Base-by-base conservation (phyloP, 192 early-diverging fungal genomes). In the Coemansia sp. region DNA sequence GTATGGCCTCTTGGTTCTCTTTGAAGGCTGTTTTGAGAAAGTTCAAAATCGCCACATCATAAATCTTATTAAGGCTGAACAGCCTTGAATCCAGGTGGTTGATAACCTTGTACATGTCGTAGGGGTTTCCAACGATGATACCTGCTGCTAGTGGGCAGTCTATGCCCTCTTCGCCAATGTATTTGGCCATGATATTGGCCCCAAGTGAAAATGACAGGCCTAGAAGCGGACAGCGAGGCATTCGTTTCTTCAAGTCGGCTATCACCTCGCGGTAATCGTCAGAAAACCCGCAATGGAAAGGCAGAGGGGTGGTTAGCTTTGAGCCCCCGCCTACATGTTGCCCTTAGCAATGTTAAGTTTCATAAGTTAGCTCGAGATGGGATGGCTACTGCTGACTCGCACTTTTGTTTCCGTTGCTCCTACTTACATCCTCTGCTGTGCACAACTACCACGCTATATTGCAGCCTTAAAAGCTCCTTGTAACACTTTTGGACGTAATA, bases 141-240 rank as follows among this genome's bases (percentile, higher is more conserved):
- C 85, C 90, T 6, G 87, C 93, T 18, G 85, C 63, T 34, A 99
- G 85, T 20, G 88, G 89, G 50, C 90, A 94, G 10, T 85, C 76
- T 16, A 85, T 85, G 16, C 89, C 89, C 59, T 90, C 90, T 65
- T 96, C 91, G 31, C 93, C 94, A 43, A 94, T 86, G 61, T 89
- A 93, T 83, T 96, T 99, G 57, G 91, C 86, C 66, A 99, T 73
- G 37, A 99, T 91, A 70, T 99, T 99, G 21, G 94, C 87, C 3
- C 96, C 96, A 31, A 99, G 83, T 39, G 91, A 93, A 67, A 95
- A 99, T 3, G 94, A 94, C 57, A 94, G 84, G 20, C 88, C 94
- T 48, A 95, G 71, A 36, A 96, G 60, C 3, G 90, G 86, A 34
- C 90, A 85, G 16, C 77, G 64, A 2, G 93, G 89, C 21, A 84